phyloP scores from a whole-genome alignment of 495 filamentous ascomycete species.

The Glonium stellatum region DNA sequence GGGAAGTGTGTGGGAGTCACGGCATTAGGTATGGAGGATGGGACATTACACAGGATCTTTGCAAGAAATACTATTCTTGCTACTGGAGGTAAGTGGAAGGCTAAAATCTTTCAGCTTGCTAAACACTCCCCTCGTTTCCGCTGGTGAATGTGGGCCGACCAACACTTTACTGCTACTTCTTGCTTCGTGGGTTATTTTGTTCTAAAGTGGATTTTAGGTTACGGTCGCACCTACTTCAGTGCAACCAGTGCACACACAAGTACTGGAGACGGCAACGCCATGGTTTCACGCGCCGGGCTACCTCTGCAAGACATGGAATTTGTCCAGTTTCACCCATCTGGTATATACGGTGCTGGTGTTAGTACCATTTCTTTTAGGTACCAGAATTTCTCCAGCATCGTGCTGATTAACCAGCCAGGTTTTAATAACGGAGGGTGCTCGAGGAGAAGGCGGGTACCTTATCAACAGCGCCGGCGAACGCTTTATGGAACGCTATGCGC shows the following conservation, averaged over 20 bases:
- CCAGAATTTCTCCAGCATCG: no score
- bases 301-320: conserved; percentile 98
- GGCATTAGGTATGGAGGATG: conserved; percentile 97
- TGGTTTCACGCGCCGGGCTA: conserved; percentile 93
- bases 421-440: conserved; percentile 93
- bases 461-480: conserved; percentile 93
- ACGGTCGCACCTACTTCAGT: conserved; percentile 94
- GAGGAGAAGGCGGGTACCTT: conserved; percentile 94
- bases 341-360: conserved; percentile 98
- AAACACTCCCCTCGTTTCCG: no score
- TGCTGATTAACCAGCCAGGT: no score
- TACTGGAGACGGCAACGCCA: conserved; percentile 97
- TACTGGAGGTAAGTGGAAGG: conserved; percentile 59
- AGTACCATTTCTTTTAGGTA: no score
- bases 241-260: conserved; percentile 97
- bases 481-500: conserved; percentile 96
- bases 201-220: no score
- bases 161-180: no score
- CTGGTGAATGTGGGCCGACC: no score
- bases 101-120: no score
- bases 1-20: conserved; percentile 94
- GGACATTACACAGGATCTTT: conserved; percentile 92
- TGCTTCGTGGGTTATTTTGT: no score
- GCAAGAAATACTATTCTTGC: conserved; percentile 94
- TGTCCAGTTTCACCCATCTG: conserved; percentile 96